Evolutionary conservation across 2,329 filamentous ascomycete species (phyloP).

Genomic region (Neocucurbitaria cava): DNA sequence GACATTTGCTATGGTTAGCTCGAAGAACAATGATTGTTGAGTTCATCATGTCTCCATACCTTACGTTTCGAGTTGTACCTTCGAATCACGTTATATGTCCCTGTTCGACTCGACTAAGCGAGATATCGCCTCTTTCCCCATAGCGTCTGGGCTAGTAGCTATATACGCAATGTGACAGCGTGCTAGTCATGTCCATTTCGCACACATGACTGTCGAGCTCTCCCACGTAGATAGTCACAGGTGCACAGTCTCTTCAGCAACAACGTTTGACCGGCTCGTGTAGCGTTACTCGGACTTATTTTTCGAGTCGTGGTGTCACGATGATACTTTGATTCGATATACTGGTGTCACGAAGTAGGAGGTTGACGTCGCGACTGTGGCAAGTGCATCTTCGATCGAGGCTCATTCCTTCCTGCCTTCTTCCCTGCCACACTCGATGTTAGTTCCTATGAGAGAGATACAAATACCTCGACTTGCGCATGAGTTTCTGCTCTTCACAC

Average conservation of each 20-base stretch:
- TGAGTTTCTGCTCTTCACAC: background rate
- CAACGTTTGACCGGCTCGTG: background rate
- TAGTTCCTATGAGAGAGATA: background rate
- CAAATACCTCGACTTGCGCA: background rate
- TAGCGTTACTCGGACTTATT: background rate
- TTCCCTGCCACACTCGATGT: background rate
- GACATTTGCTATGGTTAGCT: background rate
- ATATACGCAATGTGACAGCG: background rate
- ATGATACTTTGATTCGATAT: background rate
- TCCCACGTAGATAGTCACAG: background rate
- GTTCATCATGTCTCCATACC: background rate
- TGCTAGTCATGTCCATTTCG: background rate
- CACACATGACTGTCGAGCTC: background rate
- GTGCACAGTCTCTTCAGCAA: background rate
- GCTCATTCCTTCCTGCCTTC: constrained; percentile 9
- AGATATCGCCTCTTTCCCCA: background rate
- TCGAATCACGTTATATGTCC: background rate
- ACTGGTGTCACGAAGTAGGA: background rate
- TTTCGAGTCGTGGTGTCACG: background rate
- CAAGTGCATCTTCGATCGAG: background rate
- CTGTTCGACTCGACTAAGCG: background rate
- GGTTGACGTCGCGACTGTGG: background rate
- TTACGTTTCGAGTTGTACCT: background rate
- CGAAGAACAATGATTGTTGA: background rate
- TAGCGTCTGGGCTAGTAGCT: background rate